These are phyloP conservation scores for Fusarium sp. DNA, from an alignment of 2,329 filamentous ascomycete species.

Conservation along the genomic window DNA sequence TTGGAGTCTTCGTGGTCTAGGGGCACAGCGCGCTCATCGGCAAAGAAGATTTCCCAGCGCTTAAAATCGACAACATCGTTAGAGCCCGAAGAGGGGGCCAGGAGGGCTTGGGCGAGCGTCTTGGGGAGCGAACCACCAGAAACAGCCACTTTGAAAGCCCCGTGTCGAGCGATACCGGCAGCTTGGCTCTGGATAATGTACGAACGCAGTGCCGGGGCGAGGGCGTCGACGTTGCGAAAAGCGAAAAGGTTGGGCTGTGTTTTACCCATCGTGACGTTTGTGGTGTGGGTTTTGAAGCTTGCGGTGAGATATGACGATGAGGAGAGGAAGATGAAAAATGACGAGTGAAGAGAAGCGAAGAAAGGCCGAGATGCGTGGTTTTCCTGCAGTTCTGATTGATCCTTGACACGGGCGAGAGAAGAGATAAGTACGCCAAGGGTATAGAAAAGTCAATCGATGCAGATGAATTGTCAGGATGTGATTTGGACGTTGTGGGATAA, in stretches of 20 bases:
- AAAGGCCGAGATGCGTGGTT: constrained; percentile 1
- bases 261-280: constrained; percentile 60
- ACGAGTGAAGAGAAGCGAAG: not conserved
- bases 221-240: constrained; percentile 75
- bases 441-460: constrained; percentile 1
- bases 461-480: constrained; percentile 21
- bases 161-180: constrained; percentile 81
- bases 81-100: constrained; percentile 63
- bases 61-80: constrained; percentile 78
- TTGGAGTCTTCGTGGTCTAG: constrained; percentile 95
- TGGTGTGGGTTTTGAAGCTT: constrained; percentile 29
- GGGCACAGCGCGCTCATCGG: constrained; percentile 94
- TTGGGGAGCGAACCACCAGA: constrained; percentile 94
- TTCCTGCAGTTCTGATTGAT: constrained; percentile 20
- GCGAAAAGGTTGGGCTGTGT: constrained; percentile 79
- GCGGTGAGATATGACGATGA: constrained; percentile 22
- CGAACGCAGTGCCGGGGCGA: constrained; percentile 81
- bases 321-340: not conserved
- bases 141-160: constrained; percentile 88
- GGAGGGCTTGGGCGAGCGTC: constrained; percentile 85
- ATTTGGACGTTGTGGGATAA: constrained; percentile 28
- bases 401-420: constrained; percentile 4
- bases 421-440: constrained; percentile 5
- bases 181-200: constrained; percentile 88
- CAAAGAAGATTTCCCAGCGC: constrained; percentile 98